These are phyloP conservation scores for Monilinia laxa DNA, from an alignment of 2,329 filamentous ascomycete genomes.

Conservation along the genomic window DNA sequence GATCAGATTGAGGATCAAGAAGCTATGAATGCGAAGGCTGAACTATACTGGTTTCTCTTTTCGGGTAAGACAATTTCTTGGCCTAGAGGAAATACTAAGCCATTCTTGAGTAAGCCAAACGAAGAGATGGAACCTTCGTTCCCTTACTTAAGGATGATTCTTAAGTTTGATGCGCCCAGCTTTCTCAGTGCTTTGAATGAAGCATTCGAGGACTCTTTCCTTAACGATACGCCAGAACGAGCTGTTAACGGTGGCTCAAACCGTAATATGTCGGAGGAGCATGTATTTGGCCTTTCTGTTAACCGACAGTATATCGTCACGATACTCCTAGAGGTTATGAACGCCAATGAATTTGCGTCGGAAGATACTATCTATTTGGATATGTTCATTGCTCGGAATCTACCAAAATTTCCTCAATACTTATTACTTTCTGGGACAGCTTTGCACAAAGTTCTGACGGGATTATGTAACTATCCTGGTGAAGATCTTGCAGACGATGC, in stretches of 20 bases:
- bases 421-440: slow-evolving; percentile 85
- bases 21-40: slow-evolving; percentile 75
- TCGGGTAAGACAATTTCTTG: slow-evolving; percentile 75
- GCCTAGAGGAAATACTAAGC: slow-evolving; percentile 63
- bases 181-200: slow-evolving; percentile 96
- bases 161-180: slow-evolving; percentile 86
- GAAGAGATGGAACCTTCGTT: slow-evolving; percentile 70
- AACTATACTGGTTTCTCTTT: slow-evolving; percentile 92
- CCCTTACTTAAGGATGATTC: slow-evolving; percentile 77
- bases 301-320: slow-evolving; percentile 92
- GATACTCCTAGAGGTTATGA: slow-evolving; percentile 90
- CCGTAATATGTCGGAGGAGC: slow-evolving; percentile 59
- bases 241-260: slow-evolving; percentile 53
- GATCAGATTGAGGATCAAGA: slow-evolving; percentile 69
- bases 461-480: slow-evolving; percentile 81
- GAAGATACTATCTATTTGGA: slow-evolving; percentile 92
- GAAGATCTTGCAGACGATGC: slow-evolving; percentile 85
- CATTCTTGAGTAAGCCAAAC: slow-evolving; percentile 60
- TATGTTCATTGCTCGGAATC: slow-evolving; percentile 95
- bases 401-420: slow-evolving; percentile 96
- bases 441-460: slow-evolving; percentile 74
- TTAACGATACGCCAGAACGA: slow-evolving; percentile 75
- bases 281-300: slow-evolving; percentile 68
- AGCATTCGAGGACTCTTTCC: slow-evolving; percentile 90
- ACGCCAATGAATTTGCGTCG: slow-evolving; percentile 67